A percentile compares a stretch with the other conserved stretches of the same genome.
Evolutionary conservation across 202 grass and related monocot genomes (phyloP).

Genomic region (Saccharum hybrid): DNA sequence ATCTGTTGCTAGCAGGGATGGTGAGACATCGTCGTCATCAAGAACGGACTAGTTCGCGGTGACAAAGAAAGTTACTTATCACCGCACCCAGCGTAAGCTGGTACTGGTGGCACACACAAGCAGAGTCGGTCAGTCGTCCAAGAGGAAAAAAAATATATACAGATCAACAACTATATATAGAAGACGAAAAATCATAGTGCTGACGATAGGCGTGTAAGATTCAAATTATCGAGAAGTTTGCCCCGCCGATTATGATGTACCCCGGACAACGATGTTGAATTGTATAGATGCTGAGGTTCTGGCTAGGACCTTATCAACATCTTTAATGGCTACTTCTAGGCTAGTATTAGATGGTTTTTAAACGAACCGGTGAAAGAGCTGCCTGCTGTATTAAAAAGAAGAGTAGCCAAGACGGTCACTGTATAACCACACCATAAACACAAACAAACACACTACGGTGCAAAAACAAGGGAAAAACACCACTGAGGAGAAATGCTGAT

Average conservation of each 20-base stretch:
- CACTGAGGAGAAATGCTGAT: too few species aligned
- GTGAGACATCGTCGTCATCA: not conserved
- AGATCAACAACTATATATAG: not conserved
- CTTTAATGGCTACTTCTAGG: too few species aligned
- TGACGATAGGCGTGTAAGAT: not conserved
- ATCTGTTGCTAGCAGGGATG: not conserved
- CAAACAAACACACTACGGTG: too few species aligned
- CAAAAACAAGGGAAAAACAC: too few species aligned
- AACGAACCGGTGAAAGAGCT: too few species aligned
- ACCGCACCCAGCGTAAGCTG: not conserved
- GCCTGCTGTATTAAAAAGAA: too few species aligned
- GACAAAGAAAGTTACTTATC: not conserved
- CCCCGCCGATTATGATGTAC: too few species aligned
- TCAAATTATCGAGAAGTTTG: not conserved
- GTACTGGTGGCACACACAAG: not conserved
- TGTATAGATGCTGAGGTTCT: not conserved
- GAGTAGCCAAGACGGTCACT: too few species aligned
- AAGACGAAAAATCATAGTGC: not conserved
- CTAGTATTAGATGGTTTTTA: too few species aligned
- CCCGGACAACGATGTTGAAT: not conserved
- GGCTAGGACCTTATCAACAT: too few species aligned
- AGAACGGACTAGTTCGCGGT: not conserved
- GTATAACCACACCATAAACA: too few species aligned
- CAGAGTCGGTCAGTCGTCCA: not conserved
- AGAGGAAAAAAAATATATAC: not conserved